Evolutionary conservation across 257 asterid genomes (phyloP).

Genomic region (Henckelia pumila): DNA sequence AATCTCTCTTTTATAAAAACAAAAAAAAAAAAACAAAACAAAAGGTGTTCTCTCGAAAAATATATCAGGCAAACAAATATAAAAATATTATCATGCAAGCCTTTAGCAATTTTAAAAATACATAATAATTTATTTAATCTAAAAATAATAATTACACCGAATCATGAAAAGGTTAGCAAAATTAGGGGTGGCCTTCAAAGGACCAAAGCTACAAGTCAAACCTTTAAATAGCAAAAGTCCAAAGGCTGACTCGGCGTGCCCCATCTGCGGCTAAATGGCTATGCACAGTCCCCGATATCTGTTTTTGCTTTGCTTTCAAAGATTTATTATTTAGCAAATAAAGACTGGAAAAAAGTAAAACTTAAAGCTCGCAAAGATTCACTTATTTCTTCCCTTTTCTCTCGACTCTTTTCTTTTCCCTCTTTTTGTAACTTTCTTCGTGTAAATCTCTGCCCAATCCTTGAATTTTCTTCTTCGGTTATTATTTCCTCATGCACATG

Average conservation of each 20-base stretch:
- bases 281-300: conserved; percentile 36
- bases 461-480: neutral
- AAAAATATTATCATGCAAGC: no score
- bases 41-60: neutral
- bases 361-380: conserved; percentile 34
- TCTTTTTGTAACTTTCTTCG: conserved; percentile 5
- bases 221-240: conserved; percentile 28
- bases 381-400: conserved; percentile 19
- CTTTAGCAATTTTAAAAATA: no score
- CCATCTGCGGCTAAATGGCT: conserved; percentile 1
- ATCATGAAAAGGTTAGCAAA: no score
- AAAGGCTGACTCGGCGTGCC: neutral
- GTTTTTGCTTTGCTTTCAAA: conserved; percentile 36
- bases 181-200: conserved; percentile 14
- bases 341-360: conserved; percentile 28
- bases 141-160: no score
- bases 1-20: no score
- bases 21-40: no score
- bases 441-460: no score
- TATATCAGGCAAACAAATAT: no score
- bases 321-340: conserved; percentile 22
- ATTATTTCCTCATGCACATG: neutral
- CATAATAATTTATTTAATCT: no score
- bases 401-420: neutral
- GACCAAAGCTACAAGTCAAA: conserved; percentile 36